A percentile compares a stretch with the other conserved stretches of the same genome.
Evolutionary conservation across 371 early-diverging fungal genomes (phyloP).

Genomic region (Apophysomyces trapeziformis): DNA sequence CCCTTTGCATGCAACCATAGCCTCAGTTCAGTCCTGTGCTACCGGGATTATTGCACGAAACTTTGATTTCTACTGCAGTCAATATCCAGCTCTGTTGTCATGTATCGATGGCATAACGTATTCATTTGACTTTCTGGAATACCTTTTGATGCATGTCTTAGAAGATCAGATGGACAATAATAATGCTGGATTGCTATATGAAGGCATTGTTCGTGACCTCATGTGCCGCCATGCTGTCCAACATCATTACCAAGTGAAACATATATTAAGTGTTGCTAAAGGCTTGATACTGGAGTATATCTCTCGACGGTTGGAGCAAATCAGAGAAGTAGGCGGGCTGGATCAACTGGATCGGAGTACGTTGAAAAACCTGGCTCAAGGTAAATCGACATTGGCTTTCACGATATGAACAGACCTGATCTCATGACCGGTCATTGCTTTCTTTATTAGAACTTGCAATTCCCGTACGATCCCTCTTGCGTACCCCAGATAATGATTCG

Average conservation of each 20-base stretch:
- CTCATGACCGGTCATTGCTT: not conserved
- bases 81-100: slow-evolving; percentile 36
- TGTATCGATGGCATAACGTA: slow-evolving; percentile 43
- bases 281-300: slow-evolving; percentile 26
- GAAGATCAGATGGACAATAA: slow-evolving; percentile 27
- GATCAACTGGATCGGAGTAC: slow-evolving; percentile 28
- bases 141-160: slow-evolving; percentile 23
- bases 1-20: not conserved
- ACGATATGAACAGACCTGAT: not conserved
- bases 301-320: slow-evolving; percentile 15
- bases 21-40: not conserved
- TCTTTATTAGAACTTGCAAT: not conserved
- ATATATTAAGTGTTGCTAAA: slow-evolving; percentile 27
- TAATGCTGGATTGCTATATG: slow-evolving; percentile 29
- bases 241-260: slow-evolving; percentile 20
- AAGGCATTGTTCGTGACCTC: slow-evolving; percentile 33
- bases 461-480: slow-evolving; percentile 10
- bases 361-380: slow-evolving; percentile 29
- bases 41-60: slow-evolving; percentile 12
- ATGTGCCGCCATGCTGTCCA: slow-evolving; percentile 38
- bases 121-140: slow-evolving; percentile 32
- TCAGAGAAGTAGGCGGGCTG: slow-evolving; percentile 21
- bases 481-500: not conserved
- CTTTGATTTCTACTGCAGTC: slow-evolving; percentile 32
- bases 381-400: slow-evolving; percentile 13